Percentiles rank a stretch among this genome's conserved stretches.
phyloP scores from a whole-genome alignment of 164 flowering plant species.

The Amborella trichopoda region DNA sequence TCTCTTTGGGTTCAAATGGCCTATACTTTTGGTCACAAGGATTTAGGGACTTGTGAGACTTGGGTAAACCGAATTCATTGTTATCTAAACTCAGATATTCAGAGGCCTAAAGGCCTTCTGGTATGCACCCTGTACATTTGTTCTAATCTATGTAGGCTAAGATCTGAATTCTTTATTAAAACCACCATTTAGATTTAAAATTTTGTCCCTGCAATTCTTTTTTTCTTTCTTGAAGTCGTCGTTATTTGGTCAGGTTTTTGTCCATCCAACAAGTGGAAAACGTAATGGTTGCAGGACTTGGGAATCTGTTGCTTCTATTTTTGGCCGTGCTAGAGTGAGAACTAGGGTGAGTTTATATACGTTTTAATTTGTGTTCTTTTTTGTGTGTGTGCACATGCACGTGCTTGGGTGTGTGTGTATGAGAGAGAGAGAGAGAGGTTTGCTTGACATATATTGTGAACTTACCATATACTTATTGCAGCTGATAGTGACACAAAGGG shows the following conservation, averaged over 20 bases:
- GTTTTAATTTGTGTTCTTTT: neutral
- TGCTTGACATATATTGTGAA: neutral
- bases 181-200: too few relatives aligned
- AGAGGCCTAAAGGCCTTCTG: constrained; percentile 77
- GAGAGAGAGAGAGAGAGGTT: neutral
- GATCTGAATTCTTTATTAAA: too few relatives aligned
- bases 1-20: constrained; percentile 33
- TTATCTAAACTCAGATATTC: constrained; percentile 28
- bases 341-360: constrained; percentile 45
- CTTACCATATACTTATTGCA: constrained; percentile 12
- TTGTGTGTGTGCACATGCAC: neutral
- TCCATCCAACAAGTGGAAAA: constrained; percentile 86
- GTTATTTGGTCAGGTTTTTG: constrained; percentile 54
- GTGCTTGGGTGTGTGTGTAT: neutral
- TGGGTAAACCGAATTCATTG: constrained; percentile 50
- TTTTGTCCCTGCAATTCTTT: too few relatives aligned
- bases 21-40: constrained; percentile 63
- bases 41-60: constrained; percentile 42
- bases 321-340: constrained; percentile 60
- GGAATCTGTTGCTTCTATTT: constrained; percentile 73
- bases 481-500: constrained; percentile 78
- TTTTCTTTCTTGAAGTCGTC: too few relatives aligned
- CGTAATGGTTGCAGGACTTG: constrained; percentile 63
- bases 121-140: too few relatives aligned
- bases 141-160: too few relatives aligned